Evolutionary conservation across 352 stramenopile species (phyloP).

Genomic region (Lagenidium giganteum): DNA sequence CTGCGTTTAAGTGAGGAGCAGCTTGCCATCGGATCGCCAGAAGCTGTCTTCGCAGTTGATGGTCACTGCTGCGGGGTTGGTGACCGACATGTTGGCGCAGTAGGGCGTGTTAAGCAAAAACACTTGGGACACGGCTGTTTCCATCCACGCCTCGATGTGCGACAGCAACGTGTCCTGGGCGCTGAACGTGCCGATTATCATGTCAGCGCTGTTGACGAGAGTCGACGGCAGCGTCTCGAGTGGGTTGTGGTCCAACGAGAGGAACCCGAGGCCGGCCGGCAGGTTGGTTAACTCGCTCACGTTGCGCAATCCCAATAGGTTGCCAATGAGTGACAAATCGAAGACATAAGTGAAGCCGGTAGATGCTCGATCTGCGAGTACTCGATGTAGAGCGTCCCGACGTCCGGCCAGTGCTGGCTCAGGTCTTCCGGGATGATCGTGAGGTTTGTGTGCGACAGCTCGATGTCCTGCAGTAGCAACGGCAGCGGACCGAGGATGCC

Average conservation of each 20-base stretch:
- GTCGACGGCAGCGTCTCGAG: not conserved
- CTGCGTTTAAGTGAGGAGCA: too few relatives aligned
- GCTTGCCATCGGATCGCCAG: too few relatives aligned
- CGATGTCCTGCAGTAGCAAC: constrained; percentile 6
- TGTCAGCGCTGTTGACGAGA: not conserved
- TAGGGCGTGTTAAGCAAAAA: too few relatives aligned
- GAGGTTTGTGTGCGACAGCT: constrained; percentile 25
- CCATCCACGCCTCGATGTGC: not conserved
- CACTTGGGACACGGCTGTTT: not conserved
- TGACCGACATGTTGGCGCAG: too few relatives aligned
- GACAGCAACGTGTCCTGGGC: constrained; percentile 4
- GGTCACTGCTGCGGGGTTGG: too few relatives aligned
- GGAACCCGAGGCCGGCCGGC: not conserved
- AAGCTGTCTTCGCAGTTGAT: too few relatives aligned
- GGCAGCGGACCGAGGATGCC: constrained; percentile 3
- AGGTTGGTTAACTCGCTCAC: not conserved
- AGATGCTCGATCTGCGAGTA: constrained; percentile 6
- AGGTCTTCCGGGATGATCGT: constrained; percentile 15
- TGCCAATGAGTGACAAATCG: not conserved
- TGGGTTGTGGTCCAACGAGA: constrained; percentile 11
- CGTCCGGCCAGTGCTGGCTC: constrained; percentile 12
- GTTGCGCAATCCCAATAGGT: not conserved
- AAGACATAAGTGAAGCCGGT: constrained; percentile 2
- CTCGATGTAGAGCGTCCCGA: constrained; percentile 23
- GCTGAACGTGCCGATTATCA: constrained; percentile 3